Conservation (phyloP, 2,329 filamentous ascomycete genomes). For the Mycosphaerella sp. region DNA sequence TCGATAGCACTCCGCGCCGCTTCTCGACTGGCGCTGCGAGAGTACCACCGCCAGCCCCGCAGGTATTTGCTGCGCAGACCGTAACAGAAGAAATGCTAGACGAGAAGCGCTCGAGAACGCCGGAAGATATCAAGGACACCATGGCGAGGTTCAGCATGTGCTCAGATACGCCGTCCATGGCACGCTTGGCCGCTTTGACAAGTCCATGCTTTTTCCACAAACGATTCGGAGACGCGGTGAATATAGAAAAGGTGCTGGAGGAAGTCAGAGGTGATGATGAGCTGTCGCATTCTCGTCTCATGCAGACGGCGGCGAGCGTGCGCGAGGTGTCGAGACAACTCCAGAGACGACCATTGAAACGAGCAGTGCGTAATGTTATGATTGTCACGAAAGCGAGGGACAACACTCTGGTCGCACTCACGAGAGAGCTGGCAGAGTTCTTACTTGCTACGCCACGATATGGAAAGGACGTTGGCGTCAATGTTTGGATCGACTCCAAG, state of each 20-base stretch:
- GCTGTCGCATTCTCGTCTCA: conserved; percentile 86
- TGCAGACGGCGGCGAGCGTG: conserved; percentile 92
- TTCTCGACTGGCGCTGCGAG: conserved; percentile 32
- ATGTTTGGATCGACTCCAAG: conserved; percentile 98
- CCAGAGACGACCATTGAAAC: conserved; percentile 83
- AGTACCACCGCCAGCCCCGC: conserved; percentile 31
- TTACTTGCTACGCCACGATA: conserved; percentile 84
- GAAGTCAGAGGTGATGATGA: conserved; percentile 84
- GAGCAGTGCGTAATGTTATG: conserved; percentile 91
- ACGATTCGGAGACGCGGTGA: conserved; percentile 90
- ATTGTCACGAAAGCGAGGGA: conserved; percentile 97
- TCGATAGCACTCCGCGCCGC: conserved; percentile 31
- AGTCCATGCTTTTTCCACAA: conserved; percentile 98
- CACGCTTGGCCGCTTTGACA: conserved; percentile 61
- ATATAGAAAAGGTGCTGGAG: conserved; percentile 89
- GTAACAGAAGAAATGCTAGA: conserved; percentile 27
- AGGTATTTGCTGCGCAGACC: conserved; percentile 29
- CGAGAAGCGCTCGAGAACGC: conserved; percentile 24
- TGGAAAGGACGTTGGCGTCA: conserved; percentile 81
- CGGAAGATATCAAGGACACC: conserved; percentile 26
- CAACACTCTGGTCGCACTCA: conserved; percentile 84
- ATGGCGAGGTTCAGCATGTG: conserved; percentile 27
- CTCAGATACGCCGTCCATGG: conserved; percentile 30
- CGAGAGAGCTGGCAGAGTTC: conserved; percentile 81
- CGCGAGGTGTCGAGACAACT: conserved; percentile 94